phyloP scores from a whole-genome alignment of 768 basidiomycete genomes.

The Tricholoma sp. region DNA sequence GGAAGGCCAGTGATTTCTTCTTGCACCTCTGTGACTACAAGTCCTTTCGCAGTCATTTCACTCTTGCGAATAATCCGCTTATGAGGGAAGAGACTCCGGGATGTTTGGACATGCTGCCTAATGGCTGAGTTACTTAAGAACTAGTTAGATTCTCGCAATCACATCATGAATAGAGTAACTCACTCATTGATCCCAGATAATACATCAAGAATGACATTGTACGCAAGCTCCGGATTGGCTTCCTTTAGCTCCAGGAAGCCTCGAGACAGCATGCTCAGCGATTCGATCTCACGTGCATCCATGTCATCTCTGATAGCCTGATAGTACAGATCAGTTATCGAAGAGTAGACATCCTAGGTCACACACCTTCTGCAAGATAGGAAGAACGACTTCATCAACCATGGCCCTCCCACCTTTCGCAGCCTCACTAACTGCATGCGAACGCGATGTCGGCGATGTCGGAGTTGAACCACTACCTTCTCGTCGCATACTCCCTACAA shows the following conservation, averaged over 20 bases:
- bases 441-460: slow-evolving; percentile 46
- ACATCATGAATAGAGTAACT: slow-evolving; percentile 23
- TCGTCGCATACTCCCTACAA: slow-evolving; percentile 66
- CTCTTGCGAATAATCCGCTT: slow-evolving; percentile 73
- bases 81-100: slow-evolving; percentile 78
- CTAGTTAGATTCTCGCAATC: neutral
- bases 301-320: slow-evolving; percentile 79
- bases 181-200: slow-evolving; percentile 90
- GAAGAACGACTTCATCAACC: slow-evolving; percentile 82
- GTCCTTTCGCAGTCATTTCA: slow-evolving; percentile 80
- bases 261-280: slow-evolving; percentile 81
- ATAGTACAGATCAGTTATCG: neutral
- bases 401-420: slow-evolving; percentile 63
- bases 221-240: slow-evolving; percentile 80
- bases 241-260: slow-evolving; percentile 86
- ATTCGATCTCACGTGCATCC: slow-evolving; percentile 85
- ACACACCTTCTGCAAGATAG: slow-evolving; percentile 69
- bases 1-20: slow-evolving; percentile 61
- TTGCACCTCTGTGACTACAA: slow-evolving; percentile 78
- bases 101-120: slow-evolving; percentile 76
- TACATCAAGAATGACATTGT: slow-evolving; percentile 85
- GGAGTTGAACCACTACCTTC: slow-evolving; percentile 47
- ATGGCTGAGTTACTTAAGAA: slow-evolving; percentile 64
- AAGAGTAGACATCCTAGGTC: slow-evolving; percentile 5
- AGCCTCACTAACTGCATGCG: slow-evolving; percentile 48